Conservation (phyloP, 768 basidiomycete genomes). For the Hygrophorus pudorinus region DNA sequence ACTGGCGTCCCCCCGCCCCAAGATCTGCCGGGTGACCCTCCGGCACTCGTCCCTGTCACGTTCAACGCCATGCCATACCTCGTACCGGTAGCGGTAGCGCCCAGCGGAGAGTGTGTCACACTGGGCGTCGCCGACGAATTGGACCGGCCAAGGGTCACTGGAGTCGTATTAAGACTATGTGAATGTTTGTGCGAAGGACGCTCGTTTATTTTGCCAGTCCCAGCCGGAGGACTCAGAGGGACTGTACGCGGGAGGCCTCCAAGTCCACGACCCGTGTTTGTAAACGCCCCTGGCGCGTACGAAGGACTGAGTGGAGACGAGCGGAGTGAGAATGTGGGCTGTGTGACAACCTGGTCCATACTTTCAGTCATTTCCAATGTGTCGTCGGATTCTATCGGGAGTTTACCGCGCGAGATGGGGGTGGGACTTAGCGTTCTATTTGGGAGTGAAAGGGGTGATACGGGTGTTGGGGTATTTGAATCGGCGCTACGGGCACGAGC, state of each 20-base stretch:
- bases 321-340: too few species aligned
- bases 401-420: neutral
- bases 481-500: too few species aligned
- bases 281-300: constrained; percentile 14
- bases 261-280: constrained; percentile 37
- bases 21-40: constrained; percentile 30
- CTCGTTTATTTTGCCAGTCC: constrained; percentile 9
- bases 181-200: constrained; percentile 6
- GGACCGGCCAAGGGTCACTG: neutral
- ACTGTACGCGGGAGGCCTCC: constrained; percentile 46
- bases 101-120: constrained; percentile 19
- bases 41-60: constrained; percentile 26
- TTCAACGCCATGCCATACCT: constrained; percentile 53
- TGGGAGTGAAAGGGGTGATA: neutral
- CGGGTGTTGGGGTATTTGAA: neutral
- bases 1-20: constrained; percentile 49
- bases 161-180: constrained; percentile 16
- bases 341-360: too few species aligned
- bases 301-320: constrained; percentile 13
- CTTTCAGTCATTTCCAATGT: too few species aligned
- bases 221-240: constrained; percentile 33
- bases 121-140: constrained; percentile 5
- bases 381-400: too few species aligned
- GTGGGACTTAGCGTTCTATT: neutral
- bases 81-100: constrained; percentile 47